Percentiles rank a stretch among this genome's conserved stretches.
These are phyloP conservation scores for Coriaria nepalensis DNA, from an alignment of 306 rosid species.

Conservation along the genomic window DNA sequence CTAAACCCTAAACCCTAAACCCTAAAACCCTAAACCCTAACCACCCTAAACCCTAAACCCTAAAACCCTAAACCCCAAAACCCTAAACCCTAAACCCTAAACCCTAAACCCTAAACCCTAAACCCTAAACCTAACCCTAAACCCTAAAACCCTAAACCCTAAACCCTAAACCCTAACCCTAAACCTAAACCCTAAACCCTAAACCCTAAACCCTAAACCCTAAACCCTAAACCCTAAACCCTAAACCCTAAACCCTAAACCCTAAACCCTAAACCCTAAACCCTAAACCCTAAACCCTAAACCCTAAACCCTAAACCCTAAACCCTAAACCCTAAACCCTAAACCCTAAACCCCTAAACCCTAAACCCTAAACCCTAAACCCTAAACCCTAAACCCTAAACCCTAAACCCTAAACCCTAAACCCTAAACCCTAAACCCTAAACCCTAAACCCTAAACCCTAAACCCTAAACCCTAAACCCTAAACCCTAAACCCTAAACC, in stretches of 20 bases:
- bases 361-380: too few relatives aligned
- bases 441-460: too few relatives aligned
- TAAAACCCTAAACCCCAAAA: neutral
- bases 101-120: constrained; percentile 2
- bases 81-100: constrained; percentile 6
- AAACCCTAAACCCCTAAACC: too few relatives aligned
- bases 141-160: constrained; percentile 5
- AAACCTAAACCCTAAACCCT: constrained; percentile 1
- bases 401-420: too few relatives aligned
- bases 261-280: neutral
- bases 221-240: neutral
- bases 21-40: neutral
- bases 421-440: too few relatives aligned
- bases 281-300: neutral
- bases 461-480: neutral
- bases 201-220: constrained; percentile 2
- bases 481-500: neutral
- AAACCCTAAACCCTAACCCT: neutral
- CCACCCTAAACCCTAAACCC: constrained; percentile 5
- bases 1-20: neutral
- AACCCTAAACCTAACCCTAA: constrained; percentile 2
- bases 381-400: too few relatives aligned
- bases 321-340: neutral
- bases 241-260: neutral
- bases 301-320: neutral